Evolutionary conservation across 495 filamentous ascomycete genomes (phyloP), one percentile per base, ranked within the genome.

Genomic region (Aspergillus panamensis): DNA sequence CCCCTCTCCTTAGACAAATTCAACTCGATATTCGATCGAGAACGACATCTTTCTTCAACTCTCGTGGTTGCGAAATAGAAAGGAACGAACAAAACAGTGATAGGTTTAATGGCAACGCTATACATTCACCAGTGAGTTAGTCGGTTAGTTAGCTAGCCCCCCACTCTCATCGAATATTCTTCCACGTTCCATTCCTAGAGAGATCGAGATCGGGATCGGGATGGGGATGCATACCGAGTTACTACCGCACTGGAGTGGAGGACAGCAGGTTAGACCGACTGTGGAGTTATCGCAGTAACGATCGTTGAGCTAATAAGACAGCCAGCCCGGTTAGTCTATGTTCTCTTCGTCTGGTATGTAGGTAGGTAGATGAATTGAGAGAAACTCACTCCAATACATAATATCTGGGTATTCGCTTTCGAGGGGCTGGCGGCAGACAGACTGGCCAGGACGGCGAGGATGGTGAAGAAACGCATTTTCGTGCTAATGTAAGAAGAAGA

Each of bases 391-490:
- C 39, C 51, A 5, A 45, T 32, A 21, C 21, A 54, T 8, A 19
- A 45, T 8, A 43, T 31, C 39, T 16, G 51, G 20, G 21, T 54
- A 42, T 45, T 30, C 37, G 39, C 37, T 32, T 45, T 16, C 5
- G 51, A 29, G 10, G 39, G 51, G n/a, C 6, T 54, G 17, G 51
- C 37, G 21, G 44, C 39, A 1, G 39, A 39, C 16, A 32, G 19
- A 25, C 51, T 45, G n/a, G 51, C 25, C 20, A 54, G 33, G 51
- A 54, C 13, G 30, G 39, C 51, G 13, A 45, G 3, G 37, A 45
- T 45, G 12, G 51, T 16, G 39, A 54, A 12, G 51, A 45, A 54
- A 32, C 19, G 51, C 37, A 54, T 54, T 3, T 3, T 25, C 20
- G 12, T 29, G 47, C 9, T 21, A 10, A 29, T 29, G 13, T 13